Evolutionary conservation across 257 asterid species (phyloP).

Genomic region (Jasminum sambac): DNA sequence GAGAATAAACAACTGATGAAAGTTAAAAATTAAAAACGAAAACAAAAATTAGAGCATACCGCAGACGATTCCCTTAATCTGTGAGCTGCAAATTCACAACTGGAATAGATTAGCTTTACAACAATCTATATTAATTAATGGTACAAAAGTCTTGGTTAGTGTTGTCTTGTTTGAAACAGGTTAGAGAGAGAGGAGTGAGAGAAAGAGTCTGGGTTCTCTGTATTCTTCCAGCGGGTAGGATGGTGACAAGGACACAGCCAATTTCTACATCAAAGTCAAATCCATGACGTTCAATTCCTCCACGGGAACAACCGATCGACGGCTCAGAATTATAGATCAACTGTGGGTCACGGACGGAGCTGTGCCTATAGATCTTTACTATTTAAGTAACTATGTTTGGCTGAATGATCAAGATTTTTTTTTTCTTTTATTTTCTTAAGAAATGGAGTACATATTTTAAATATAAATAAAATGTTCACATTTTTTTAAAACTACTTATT

Average conservation of each 20-base stretch:
- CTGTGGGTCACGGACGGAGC: background rate
- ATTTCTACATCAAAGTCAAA: background rate
- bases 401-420: too few relatives aligned
- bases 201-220: constrained; percentile 38
- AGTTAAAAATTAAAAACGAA: background rate
- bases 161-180: constrained; percentile 19
- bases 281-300: background rate
- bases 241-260: constrained; percentile 1
- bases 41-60: background rate
- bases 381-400: too few relatives aligned
- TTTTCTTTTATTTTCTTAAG: too few relatives aligned
- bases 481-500: too few relatives aligned
- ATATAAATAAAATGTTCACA: too few relatives aligned
- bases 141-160: constrained; percentile 23
- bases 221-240: constrained; percentile 9
- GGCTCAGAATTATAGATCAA: background rate
- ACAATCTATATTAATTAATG: constrained; percentile 2
- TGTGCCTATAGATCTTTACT: constrained; percentile 22
- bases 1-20: background rate
- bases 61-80: constrained; percentile 12
- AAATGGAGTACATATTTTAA: too few relatives aligned
- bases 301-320: background rate
- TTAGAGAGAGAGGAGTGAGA: constrained; percentile 16
- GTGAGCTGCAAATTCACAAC: background rate
- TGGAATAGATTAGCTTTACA: constrained; percentile 17